These are phyloP conservation scores for Cladophialophora exuberans DNA, from an alignment of 2,329 filamentous ascomycete genomes.

Conservation along the genomic window DNA sequence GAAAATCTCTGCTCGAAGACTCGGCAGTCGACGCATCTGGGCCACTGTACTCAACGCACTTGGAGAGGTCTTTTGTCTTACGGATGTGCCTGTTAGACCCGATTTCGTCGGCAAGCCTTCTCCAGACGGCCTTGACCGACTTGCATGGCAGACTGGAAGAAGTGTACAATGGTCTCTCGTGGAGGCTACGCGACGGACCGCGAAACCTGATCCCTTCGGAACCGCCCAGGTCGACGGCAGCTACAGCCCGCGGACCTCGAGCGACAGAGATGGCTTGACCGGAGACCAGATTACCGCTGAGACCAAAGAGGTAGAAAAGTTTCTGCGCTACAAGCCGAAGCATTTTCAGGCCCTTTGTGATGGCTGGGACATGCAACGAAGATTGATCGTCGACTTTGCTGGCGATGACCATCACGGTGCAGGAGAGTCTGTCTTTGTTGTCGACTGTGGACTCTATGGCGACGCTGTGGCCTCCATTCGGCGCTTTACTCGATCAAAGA, in stretches of 20 bases:
- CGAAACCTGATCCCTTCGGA: slow-evolving; percentile 72
- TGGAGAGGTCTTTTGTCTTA: slow-evolving; percentile 86
- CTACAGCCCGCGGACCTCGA: slow-evolving; percentile 80
- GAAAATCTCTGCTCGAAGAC: slow-evolving; percentile 72
- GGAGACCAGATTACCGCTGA: slow-evolving; percentile 73
- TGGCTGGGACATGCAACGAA: slow-evolving; percentile 90
- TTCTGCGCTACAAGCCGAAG: slow-evolving; percentile 70
- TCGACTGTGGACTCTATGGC: slow-evolving; percentile 72
- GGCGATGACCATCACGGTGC: slow-evolving; percentile 74
- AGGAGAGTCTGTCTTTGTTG: slow-evolving; percentile 75
- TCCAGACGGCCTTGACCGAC: slow-evolving; percentile 60
- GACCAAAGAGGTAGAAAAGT: slow-evolving; percentile 79
- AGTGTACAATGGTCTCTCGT: slow-evolving; percentile 79
- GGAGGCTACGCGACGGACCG: slow-evolving; percentile 73
- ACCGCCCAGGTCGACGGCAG: slow-evolving; percentile 69
- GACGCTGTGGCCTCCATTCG: slow-evolving; percentile 56
- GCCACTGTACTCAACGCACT: slow-evolving; percentile 92
- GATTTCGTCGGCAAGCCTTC: slow-evolving; percentile 52
- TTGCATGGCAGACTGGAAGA: slow-evolving; percentile 80
- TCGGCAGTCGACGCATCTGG: slow-evolving; percentile 74
- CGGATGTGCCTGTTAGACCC: slow-evolving; percentile 65
- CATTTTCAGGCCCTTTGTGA: slow-evolving; percentile 78
- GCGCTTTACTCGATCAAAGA: slow-evolving; percentile 61
- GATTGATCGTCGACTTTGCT: slow-evolving; percentile 85
- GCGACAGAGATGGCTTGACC: slow-evolving; percentile 71